Percentiles rank a stretch among this genome's conserved stretches.
Conservation (phyloP, 306 rosid species). For the Myrica gale region DNA sequence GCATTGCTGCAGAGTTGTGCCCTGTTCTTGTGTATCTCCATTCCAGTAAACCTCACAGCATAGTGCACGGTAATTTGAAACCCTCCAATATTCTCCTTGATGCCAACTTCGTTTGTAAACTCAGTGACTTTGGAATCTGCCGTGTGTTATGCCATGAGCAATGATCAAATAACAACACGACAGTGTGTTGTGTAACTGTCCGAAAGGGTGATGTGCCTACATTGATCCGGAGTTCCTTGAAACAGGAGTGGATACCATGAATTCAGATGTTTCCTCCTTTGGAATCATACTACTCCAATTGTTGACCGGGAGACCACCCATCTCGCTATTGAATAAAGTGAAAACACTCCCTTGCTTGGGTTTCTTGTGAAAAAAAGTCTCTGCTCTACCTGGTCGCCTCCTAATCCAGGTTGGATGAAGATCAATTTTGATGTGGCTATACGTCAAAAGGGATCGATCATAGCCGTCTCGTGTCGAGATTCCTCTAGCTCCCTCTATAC, state of each 20-base stretch:
- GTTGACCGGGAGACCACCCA: slow-evolving; percentile 36
- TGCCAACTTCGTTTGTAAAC: slow-evolving; percentile 45
- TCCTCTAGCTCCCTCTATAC: no score
- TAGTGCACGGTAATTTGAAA: slow-evolving; percentile 56
- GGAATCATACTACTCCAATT: slow-evolving; percentile 46
- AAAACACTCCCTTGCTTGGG: no score
- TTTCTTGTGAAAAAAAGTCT: no score
- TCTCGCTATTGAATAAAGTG: background rate
- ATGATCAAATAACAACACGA: slow-evolving; percentile 27
- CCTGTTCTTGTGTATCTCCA: slow-evolving; percentile 50
- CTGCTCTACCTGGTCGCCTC: no score
- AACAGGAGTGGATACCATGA: slow-evolving; percentile 43
- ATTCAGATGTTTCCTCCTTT: slow-evolving; percentile 53
- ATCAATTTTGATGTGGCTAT: no score
- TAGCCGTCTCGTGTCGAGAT: no score
- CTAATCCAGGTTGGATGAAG: no score
- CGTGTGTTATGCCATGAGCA: slow-evolving; percentile 35
- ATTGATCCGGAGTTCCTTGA: slow-evolving; percentile 47
- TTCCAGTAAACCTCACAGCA: slow-evolving; percentile 42
- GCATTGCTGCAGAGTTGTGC: slow-evolving; percentile 46
- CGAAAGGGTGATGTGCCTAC: slow-evolving; percentile 45
- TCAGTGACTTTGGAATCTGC: slow-evolving; percentile 54
- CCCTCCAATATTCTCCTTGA: slow-evolving; percentile 49
- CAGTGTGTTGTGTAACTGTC: slow-evolving; percentile 36
- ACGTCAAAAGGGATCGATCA: no score